Conservation (phyloP, 371 early-diverging fungal genomes). For the Apophysomyces ossiformis region DNA sequence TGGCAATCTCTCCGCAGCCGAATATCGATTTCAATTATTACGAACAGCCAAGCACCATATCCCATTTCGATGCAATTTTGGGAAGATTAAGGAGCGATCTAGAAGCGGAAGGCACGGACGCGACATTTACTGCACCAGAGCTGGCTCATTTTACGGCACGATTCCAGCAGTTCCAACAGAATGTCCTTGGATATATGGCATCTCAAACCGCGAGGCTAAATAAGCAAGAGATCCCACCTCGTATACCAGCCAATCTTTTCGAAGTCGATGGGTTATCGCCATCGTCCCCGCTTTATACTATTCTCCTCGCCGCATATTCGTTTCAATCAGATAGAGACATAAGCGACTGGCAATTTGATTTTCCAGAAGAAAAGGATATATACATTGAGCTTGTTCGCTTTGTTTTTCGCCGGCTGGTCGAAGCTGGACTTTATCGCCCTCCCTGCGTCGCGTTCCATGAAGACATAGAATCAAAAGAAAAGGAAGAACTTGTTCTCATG, state of each 20-base stretch:
- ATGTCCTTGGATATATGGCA: conserved; percentile 48
- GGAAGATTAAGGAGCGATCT: conserved; percentile 51
- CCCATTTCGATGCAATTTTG: conserved; percentile 57
- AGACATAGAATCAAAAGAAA: conserved; percentile 44
- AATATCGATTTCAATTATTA: conserved; percentile 53
- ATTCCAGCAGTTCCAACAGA: conserved; percentile 67
- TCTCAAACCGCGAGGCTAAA: conserved; percentile 26
- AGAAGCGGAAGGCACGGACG: conserved; percentile 36
- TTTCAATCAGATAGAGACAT: conserved; percentile 53
- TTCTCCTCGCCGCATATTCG: conserved; percentile 59
- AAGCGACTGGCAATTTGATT: conserved; percentile 62
- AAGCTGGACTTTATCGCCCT: conserved; percentile 39
- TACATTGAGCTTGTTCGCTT: conserved; percentile 47
- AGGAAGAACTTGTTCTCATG: conserved; percentile 36
- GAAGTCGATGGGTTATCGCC: conserved; percentile 35
- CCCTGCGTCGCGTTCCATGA: conserved; percentile 55
- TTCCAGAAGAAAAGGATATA: conserved; percentile 38
- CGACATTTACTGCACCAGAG: conserved; percentile 56
- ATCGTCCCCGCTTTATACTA: conserved; percentile 47
- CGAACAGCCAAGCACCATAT: conserved; percentile 56
- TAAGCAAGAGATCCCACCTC: conserved; percentile 30
- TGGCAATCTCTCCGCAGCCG: conserved; percentile 32
- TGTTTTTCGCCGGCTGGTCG: conserved; percentile 42
- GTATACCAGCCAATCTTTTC: conserved; percentile 62
- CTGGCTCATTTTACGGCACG: conserved; percentile 59